A percentile compares a stretch with the other conserved stretches of the same genome.
Conservation (phyloP, 108 stramenopile species). For the Cafeteria roenbergensis region DNA sequence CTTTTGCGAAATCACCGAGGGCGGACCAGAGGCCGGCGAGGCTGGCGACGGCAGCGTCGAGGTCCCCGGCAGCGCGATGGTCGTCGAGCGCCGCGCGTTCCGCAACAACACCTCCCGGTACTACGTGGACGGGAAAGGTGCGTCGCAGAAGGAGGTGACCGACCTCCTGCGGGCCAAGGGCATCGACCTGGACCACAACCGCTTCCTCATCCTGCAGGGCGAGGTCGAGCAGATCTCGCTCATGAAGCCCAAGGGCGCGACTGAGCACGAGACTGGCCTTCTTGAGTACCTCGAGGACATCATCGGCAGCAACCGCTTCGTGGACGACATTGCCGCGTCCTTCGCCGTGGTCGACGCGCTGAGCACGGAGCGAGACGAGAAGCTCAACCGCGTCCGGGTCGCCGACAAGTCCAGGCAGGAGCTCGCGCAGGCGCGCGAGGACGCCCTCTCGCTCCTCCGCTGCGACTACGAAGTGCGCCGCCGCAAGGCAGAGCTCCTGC, state of each 20-base stretch:
- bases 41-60: constrained; percentile 63
- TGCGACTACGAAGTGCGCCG: constrained; percentile 77
- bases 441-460: constrained; percentile 66
- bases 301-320: constrained; percentile 81
- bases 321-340: constrained; percentile 68
- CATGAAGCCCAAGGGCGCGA: constrained; percentile 96
- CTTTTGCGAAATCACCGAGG: constrained; percentile 79
- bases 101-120: constrained; percentile 72
- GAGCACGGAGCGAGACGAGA: constrained; percentile 63
- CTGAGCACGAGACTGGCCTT: constrained; percentile 82
- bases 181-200: constrained; percentile 93
- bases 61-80: constrained; percentile 56
- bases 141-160: constrained; percentile 68
- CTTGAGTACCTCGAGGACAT: constrained; percentile 97
- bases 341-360: constrained; percentile 64
- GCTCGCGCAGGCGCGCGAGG: constrained; percentile 67
- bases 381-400: constrained; percentile 83
- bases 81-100: constrained; percentile 68
- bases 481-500: constrained; percentile 51
- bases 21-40: constrained; percentile 21
- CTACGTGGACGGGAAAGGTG: constrained; percentile 67
- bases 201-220: constrained; percentile 93
- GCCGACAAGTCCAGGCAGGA: constrained; percentile 81
- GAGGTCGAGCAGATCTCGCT: constrained; percentile 97
- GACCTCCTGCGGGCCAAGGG: constrained; percentile 65